These are phyloP conservation scores for Glonium stellatum DNA, from an alignment of 495 filamentous ascomycete genomes.

Conservation along the genomic window DNA sequence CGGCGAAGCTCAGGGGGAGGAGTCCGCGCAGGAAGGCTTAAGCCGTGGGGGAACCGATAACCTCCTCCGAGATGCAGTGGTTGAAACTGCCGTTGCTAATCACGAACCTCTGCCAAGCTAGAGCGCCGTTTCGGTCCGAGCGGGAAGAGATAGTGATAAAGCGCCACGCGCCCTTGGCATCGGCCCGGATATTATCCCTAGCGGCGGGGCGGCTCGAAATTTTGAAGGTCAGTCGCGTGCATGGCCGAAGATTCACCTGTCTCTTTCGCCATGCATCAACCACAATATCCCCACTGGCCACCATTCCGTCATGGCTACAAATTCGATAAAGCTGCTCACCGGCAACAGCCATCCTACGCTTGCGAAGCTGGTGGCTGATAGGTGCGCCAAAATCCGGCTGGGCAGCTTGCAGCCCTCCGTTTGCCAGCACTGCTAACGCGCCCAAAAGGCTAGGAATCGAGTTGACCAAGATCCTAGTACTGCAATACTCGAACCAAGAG, in stretches of 20 bases:
- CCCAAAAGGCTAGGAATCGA: slow-evolving; percentile 71
- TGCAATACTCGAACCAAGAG: slow-evolving; percentile 97
- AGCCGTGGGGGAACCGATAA: too few relatives aligned
- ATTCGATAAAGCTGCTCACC: slow-evolving; percentile 93
- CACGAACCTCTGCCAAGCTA: background rate
- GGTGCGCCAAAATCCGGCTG: slow-evolving; percentile 46
- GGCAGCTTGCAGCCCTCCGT: background rate
- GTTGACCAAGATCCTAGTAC: slow-evolving; percentile 82
- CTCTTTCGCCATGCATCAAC: background rate
- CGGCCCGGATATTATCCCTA: too few relatives aligned
- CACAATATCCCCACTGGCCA: background rate
- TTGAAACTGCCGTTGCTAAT: background rate
- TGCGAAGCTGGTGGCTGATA: slow-evolving; percentile 80
- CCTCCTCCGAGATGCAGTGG: too few relatives aligned
- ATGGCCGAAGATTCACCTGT: background rate
- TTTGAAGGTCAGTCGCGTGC: background rate
- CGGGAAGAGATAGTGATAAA: too few relatives aligned
- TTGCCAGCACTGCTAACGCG: background rate
- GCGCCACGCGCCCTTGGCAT: too few relatives aligned
- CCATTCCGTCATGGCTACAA: slow-evolving; percentile 60
- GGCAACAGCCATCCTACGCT: slow-evolving; percentile 93
- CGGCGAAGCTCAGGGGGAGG: too few relatives aligned
- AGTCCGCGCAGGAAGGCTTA: too few relatives aligned
- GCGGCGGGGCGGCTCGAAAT: too few relatives aligned
- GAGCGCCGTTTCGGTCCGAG: too few relatives aligned